phyloP scores from a whole-genome alignment of 371 early-diverging fungal genomes.

The Capillidium heterosporum region DNA sequence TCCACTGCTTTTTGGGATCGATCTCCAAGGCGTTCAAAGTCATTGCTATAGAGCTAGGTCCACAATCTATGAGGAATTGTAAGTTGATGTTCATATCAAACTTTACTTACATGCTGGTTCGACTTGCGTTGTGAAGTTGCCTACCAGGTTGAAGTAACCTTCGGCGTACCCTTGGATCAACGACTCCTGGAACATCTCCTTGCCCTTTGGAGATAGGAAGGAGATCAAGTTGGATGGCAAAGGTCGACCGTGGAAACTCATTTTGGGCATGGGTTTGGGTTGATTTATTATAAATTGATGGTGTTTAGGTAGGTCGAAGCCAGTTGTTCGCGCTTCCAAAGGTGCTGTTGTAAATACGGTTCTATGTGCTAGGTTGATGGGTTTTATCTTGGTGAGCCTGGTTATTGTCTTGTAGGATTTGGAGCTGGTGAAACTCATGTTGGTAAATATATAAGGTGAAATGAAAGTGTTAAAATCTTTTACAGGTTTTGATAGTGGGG shows the following conservation, averaged over 20 bases:
- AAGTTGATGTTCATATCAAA: background rate
- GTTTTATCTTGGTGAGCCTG: too few relatives aligned
- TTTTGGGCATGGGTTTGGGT: too few relatives aligned
- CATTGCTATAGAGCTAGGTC: constrained; percentile 60
- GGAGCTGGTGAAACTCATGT: too few relatives aligned
- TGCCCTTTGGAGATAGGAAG: constrained; percentile 61
- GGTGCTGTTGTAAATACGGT: too few relatives aligned
- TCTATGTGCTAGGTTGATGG: too few relatives aligned
- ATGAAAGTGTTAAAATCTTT: too few relatives aligned
- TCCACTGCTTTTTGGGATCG: constrained; percentile 76
- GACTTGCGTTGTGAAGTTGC: constrained; percentile 75
- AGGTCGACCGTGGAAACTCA: background rate
- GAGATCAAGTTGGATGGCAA: constrained; percentile 53
- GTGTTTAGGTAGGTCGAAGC: too few relatives aligned
- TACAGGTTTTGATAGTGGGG: too few relatives aligned
- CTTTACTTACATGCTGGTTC: constrained; percentile 53
- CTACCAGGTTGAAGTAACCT: constrained; percentile 65
- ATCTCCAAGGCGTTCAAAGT: constrained; percentile 82
- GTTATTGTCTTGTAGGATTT: too few relatives aligned
- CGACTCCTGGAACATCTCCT: constrained; percentile 53
- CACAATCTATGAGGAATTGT: constrained; percentile 20
- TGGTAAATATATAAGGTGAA: too few relatives aligned
- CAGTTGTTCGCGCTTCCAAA: too few relatives aligned
- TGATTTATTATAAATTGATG: too few relatives aligned
- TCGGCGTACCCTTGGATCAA: constrained; percentile 63